These are phyloP conservation scores for Aspergillus oerlinghausenensis DNA, from an alignment of 2,329 filamentous ascomycete genomes.

Conservation along the genomic window DNA sequence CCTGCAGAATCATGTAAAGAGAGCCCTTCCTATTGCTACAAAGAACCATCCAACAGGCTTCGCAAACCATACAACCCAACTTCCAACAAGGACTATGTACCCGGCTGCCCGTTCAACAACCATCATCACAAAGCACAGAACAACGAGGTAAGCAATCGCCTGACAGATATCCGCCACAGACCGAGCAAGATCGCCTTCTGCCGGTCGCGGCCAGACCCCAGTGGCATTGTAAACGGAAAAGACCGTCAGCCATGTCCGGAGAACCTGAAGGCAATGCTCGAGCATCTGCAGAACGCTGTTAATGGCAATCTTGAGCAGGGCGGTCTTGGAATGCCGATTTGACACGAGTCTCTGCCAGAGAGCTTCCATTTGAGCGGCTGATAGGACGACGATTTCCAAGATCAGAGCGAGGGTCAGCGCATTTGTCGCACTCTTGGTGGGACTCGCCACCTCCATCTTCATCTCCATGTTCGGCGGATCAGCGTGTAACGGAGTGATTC, in stretches of 20 bases:
- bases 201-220: conserved; percentile 26
- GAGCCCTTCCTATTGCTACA: conserved; percentile 21
- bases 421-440: conserved; percentile 11
- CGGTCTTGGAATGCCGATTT: conserved; percentile 19
- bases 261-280: conserved; percentile 27
- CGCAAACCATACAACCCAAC: conserved; percentile 35
- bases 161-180: conserved; percentile 30
- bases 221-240: conserved; percentile 29
- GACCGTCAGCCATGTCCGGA: conserved; percentile 20
- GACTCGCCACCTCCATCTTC: conserved; percentile 1
- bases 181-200: conserved; percentile 24
- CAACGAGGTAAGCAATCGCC: conserved; percentile 29
- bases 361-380: conserved; percentile 23
- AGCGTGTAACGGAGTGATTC: conserved; percentile 16
- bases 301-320: conserved; percentile 16
- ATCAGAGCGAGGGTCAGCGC: conserved; percentile 24
- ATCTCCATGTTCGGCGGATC: conserved; percentile 14
- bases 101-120: conserved; percentile 27
- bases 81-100: conserved; percentile 30
- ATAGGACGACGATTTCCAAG: conserved; percentile 28
- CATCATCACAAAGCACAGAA: conserved; percentile 29
- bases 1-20: conserved; percentile 18
- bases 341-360: conserved; percentile 17
- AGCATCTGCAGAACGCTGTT: conserved; percentile 27
- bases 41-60: conserved; percentile 31